These are phyloP conservation scores for Aspergillus unguis DNA, from an alignment of 2,329 filamentous ascomycete species.

Conservation along the genomic window DNA sequence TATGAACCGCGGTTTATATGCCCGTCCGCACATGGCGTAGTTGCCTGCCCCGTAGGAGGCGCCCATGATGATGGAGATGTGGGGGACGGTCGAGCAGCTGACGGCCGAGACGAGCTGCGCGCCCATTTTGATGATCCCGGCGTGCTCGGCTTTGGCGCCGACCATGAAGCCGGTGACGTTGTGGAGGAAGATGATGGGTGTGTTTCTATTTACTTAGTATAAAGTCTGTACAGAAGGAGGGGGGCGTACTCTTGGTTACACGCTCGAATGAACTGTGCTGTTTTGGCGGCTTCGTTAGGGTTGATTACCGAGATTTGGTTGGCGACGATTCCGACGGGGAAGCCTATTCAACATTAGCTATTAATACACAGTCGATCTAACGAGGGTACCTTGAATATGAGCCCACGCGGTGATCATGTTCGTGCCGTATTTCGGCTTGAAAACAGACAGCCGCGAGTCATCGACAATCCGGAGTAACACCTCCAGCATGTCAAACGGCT, in stretches of 20 bases:
- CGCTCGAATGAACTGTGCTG: constrained; percentile 43
- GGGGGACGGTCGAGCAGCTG: constrained; percentile 43
- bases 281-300: constrained; percentile 41
- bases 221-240: background rate
- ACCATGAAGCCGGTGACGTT: constrained; percentile 52
- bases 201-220: constrained; percentile 23
- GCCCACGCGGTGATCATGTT: constrained; percentile 41
- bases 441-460: constrained; percentile 37
- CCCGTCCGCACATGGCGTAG: constrained; percentile 47
- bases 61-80: constrained; percentile 46
- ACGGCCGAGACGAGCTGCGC: constrained; percentile 48
- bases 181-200: constrained; percentile 46
- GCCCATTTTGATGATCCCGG: constrained; percentile 45
- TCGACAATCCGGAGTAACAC: constrained; percentile 44
- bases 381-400: constrained; percentile 35
- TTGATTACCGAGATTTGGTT: constrained; percentile 44
- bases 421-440: constrained; percentile 42
- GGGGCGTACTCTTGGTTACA: constrained; percentile 43
- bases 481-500: constrained; percentile 39
- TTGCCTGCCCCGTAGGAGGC: constrained; percentile 48
- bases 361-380: background rate
- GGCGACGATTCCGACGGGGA: constrained; percentile 39
- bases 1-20: constrained; percentile 43
- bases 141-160: constrained; percentile 44
- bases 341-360: constrained; percentile 21